Percentiles rank a stretch among this genome's conserved stretches.
These are phyloP conservation scores for Suillus decipiens DNA, from an alignment of 768 basidiomycete genomes.

Conservation along the genomic window DNA sequence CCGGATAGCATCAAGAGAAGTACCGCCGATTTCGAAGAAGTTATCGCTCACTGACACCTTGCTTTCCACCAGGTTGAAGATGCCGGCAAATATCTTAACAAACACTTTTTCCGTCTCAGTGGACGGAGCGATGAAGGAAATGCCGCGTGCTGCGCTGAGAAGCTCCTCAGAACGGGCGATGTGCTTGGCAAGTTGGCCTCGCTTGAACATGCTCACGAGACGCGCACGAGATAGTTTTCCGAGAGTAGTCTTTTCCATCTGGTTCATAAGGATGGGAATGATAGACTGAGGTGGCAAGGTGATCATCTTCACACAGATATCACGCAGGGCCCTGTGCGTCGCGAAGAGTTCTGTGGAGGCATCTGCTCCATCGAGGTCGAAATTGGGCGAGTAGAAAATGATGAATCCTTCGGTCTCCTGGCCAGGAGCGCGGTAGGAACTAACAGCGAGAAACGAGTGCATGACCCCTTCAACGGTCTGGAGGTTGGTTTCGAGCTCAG, in stretches of 20 bases:
- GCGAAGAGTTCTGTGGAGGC: slow-evolving; percentile 23
- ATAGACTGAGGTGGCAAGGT: slow-evolving; percentile 38
- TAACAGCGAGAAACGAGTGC: slow-evolving; percentile 35
- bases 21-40: slow-evolving; percentile 44
- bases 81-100: slow-evolving; percentile 30
- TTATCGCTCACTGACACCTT: slow-evolving; percentile 33
- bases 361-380: slow-evolving; percentile 25
- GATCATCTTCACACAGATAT: slow-evolving; percentile 32
- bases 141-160: slow-evolving; percentile 23
- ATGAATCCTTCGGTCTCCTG: slow-evolving; percentile 43
- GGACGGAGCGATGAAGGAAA: slow-evolving; percentile 23
- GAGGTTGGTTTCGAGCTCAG: slow-evolving; percentile 37
- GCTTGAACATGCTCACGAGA: slow-evolving; percentile 36
- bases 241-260: slow-evolving; percentile 45
- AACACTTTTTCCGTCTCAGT: slow-evolving; percentile 30
- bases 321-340: slow-evolving; percentile 33
- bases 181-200: slow-evolving; percentile 35
- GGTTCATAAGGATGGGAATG: slow-evolving; percentile 38
- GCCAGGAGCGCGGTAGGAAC: slow-evolving; percentile 37
- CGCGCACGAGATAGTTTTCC: slow-evolving; percentile 45
- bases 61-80: slow-evolving; percentile 29
- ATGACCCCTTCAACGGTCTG: slow-evolving; percentile 38
- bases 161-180: slow-evolving; percentile 30
- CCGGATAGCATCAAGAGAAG: slow-evolving; percentile 40
- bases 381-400: slow-evolving; percentile 37